phyloP scores from a whole-genome alignment of 2,329 filamentous ascomycete species.

The Xylaria sp. region DNA sequence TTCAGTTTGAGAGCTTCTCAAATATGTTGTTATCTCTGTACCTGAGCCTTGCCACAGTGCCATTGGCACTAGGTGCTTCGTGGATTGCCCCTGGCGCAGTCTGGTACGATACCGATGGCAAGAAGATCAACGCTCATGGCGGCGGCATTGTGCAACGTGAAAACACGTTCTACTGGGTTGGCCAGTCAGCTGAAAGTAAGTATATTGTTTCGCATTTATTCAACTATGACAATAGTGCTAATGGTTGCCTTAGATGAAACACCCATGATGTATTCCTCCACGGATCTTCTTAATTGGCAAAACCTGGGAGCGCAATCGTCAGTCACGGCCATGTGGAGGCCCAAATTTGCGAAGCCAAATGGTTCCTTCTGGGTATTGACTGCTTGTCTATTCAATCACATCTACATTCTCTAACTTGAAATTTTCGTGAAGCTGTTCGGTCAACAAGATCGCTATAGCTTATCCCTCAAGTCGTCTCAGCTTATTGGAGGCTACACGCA shows the following conservation, averaged over 20 bases:
- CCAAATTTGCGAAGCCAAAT: conserved; percentile 56
- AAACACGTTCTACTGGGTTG: conserved; percentile 56
- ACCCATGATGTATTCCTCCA: conserved; percentile 54
- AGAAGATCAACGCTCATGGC: conserved; percentile 56
- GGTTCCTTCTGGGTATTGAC: conserved; percentile 52
- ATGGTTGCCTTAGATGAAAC: conserved; percentile 47
- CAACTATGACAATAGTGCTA: background rate
- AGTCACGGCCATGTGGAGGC: conserved; percentile 54
- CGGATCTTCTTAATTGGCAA: conserved; percentile 55
- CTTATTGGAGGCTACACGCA: conserved; percentile 50
- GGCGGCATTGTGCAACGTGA: conserved; percentile 52
- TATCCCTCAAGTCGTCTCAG: conserved; percentile 51
- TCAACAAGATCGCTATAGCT: conserved; percentile 54
- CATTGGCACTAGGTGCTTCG: conserved; percentile 45
- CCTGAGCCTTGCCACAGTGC: conserved; percentile 17
- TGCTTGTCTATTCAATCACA: conserved; percentile 11
- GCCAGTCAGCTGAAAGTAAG: conserved; percentile 45
- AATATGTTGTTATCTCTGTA: conserved; percentile 20
- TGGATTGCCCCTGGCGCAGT: conserved; percentile 56
- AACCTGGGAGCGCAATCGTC: conserved; percentile 51
- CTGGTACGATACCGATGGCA: conserved; percentile 54
- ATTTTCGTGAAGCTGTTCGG: conserved; percentile 49
- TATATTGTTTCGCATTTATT: background rate
- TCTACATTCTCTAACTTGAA: background rate
- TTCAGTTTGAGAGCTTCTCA: background rate